Base-by-base conservation (phyloP, 1,284 basidiomycete genomes). In the Leccinum griseonigrum region DNA sequence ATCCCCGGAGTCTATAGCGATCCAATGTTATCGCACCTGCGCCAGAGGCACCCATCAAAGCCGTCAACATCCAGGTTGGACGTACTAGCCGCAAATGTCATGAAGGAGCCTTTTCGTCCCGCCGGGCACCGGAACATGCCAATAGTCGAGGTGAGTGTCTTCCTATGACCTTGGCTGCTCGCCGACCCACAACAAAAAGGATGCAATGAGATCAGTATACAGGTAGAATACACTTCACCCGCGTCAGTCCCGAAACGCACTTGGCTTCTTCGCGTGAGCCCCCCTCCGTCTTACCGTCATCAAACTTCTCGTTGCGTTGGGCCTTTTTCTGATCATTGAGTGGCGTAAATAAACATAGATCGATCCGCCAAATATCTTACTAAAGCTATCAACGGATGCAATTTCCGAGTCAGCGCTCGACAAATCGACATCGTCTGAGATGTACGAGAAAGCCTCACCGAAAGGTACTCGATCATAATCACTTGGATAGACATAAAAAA, bases 11-110 rank as follows among this genome's bases (percentile, higher is more conserved):
- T 36, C 51, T n/a, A 46, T 60, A 57, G 2, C 2, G 1, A 32
- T 22, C 14, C 3, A 36, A 38, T 8, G 14, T 1, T 26, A 52
- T 68, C 73, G 7, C 58, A 73, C 79, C 79, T 65, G 88, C 88
- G 67, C 94, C 94, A 63, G 88, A 91, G 3, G 91, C 90, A 63
- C 93, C 88, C 87, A 90, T 89, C 28, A 91, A 79, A 31, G 84
- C 89, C 1, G 87, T 91, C 67, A 97, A 77, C 18, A 88, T 92
- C 91, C 92, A n/a, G 93, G 93, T 67, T 88, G 90, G 62, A 95
- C 92, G 76, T 22, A 22, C 22, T 89, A 97, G 0, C 95, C 95
- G 68, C 84, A 86, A n/a, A 97, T 89, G 69, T 94, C 86, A 71
- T 95, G 87, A 56, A 97, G 81, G 43, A 97, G 81, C 57, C 88